These are phyloP conservation scores for Russula earlei DNA, from an alignment of 768 basidiomycete species.

Conservation along the genomic window DNA sequence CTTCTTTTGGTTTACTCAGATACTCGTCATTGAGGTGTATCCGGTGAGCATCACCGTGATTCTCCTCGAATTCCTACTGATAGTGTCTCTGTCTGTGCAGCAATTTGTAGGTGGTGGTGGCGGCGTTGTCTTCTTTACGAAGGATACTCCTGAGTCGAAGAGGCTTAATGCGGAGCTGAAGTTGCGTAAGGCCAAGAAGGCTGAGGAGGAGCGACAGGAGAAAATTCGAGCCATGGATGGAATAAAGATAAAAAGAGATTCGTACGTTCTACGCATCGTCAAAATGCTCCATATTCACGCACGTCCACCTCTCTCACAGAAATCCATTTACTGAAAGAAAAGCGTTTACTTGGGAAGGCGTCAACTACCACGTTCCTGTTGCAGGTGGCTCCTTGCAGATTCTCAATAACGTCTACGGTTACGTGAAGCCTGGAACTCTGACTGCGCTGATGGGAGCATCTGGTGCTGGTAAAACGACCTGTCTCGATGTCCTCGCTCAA, in stretches of 20 bases:
- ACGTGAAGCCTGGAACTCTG: constrained; percentile 75
- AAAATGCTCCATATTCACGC: not conserved
- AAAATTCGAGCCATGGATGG: constrained; percentile 19
- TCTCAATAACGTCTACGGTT: constrained; percentile 70
- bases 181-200: constrained; percentile 35
- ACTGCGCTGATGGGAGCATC: constrained; percentile 78
- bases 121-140: constrained; percentile 46
- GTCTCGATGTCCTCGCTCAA: constrained; percentile 65
- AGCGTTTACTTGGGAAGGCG: constrained; percentile 73
- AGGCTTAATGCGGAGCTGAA: constrained; percentile 43
- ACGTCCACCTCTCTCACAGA: not conserved
- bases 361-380: constrained; percentile 73
- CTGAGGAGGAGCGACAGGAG: constrained; percentile 26
- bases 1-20: constrained; percentile 59
- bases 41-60: constrained; percentile 34
- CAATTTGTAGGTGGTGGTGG: constrained; percentile 56
- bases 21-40: constrained; percentile 53
- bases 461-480: constrained; percentile 76
- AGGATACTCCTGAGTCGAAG: constrained; percentile 45
- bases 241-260: constrained; percentile 39
- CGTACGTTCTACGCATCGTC: constrained; percentile 32
- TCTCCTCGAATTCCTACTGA: constrained; percentile 20
- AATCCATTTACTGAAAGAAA: constrained; percentile 28
- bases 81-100: constrained; percentile 12
- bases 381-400: constrained; percentile 50